Base-by-base conservation (phyloP, 164 flowering plant genomes). In the Nelumbo lutea region DNA sequence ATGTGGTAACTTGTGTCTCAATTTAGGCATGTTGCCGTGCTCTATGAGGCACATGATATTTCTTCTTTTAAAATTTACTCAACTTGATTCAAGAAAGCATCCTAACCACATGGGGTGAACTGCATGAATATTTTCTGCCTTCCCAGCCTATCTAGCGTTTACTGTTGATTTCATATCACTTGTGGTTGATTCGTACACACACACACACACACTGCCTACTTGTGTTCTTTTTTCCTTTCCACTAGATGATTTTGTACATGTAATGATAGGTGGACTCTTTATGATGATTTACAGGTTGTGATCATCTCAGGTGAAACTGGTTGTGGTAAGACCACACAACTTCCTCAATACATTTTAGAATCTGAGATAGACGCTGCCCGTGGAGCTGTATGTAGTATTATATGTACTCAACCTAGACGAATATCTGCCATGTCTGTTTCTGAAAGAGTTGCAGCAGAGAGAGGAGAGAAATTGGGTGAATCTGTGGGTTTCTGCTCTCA, bases 261-360 rank as follows among this genome's bases (percentile, higher is more conserved):
- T 48, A 14, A 9, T 46, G 40, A 67, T 56, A 50, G n/a, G 11
- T 61, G 6, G 8, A 7, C 39, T 13, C 48, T 39, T 67, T 70
- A 14, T 78, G 68, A 73, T 76, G 59, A 63, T 73, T 80, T 77
- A 55, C 83, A 96, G 99, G 95, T 96, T 56, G 80, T 93, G 67
- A 79, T 96, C 51, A 77, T 96, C 75, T 96, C 99, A 62, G 99
- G 99, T 78, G 95, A 91, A 83, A 96, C 99, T 81, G 99, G 99
- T 51, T 96, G 99, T 84, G 99, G 99, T 65, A 96, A 96, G 82
- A 93, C 99, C 42, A 96, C 98, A 15, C 99, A 93, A 76, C 79
- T 96, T 82, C 98, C 99, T 38, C 99, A 96, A 74, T 96, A 86
- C 69, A 90, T 96, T 64, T 78, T 96, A 70, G 99, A 96, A 80